Evolutionary conservation across 257 asterid species (phyloP).

Genomic region (Solanum arcanum): DNA sequence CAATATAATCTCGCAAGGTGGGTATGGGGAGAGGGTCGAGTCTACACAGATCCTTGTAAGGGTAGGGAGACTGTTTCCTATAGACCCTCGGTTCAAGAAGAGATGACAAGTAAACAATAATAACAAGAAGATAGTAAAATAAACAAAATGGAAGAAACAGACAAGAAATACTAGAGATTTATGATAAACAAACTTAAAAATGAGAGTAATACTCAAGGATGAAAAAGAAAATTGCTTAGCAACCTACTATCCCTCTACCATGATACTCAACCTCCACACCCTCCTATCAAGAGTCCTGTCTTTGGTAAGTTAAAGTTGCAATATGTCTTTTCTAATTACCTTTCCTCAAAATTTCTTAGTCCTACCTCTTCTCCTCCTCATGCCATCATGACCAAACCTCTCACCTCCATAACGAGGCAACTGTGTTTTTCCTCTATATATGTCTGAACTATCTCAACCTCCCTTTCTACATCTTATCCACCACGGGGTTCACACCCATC

Average conservation of each 20-base stretch:
- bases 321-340: not conserved
- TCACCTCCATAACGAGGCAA: not conserved
- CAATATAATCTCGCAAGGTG: not conserved
- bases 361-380: not conserved
- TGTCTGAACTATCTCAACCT: not conserved
- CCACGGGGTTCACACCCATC: not conserved
- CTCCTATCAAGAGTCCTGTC: not conserved
- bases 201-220: not conserved
- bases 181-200: not conserved
- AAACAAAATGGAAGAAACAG: not conserved
- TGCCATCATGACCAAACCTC: not conserved
- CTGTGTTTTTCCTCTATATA: too few species aligned
- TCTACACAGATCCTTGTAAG: not conserved
- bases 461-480: not conserved
- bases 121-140: not conserved
- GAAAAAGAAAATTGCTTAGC: not conserved
- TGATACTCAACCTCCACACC: not conserved
- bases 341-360: not conserved
- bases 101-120: not conserved
- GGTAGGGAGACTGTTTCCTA: not conserved
- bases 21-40: not conserved
- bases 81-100: not conserved
- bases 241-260: not conserved
- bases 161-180: not conserved
- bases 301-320: not conserved